Evolutionary conservation across 306 rosid genomes (phyloP), one percentile per base, ranked within the genome.

Genomic region (Sophora flavescens): DNA sequence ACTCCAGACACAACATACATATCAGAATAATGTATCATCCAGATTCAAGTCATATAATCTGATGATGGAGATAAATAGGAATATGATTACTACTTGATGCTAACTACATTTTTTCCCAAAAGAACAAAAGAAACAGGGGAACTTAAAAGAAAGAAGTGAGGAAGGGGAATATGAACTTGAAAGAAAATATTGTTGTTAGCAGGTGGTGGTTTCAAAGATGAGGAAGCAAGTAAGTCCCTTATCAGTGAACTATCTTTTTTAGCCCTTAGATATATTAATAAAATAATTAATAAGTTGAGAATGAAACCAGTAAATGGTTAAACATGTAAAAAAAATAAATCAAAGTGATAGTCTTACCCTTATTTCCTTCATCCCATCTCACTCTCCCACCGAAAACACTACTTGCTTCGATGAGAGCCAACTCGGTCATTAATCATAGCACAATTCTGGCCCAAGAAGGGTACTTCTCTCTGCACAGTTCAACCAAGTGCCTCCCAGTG

Each of bases 381-480:
- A 22, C 22, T 1, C 22, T 1, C 22, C 22, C 22, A 22, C 22
- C 22, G 22, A 22, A 22, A 22, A 22, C 22, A 22, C 0, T 22
- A 22, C 22, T 22, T 22, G 22, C 22, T 22, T 22, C 99, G 77
- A 95, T 92, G n/a, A 95, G 76, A 63, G 99, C 99, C 1, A 95
- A 35, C 85, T 95, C 99, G 2, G 97, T 92, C 99, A 95, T 95
- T 30, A 92, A 78, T 97, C 99, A 95, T 7, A 95, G 83, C 73
- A 89, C 84, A 80, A 84, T 41, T 65, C 89, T 80, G 8, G 99
- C 97, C 99, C 99, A 95, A 0, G 50, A 44, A 10, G 99, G 97
- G 68, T 95, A 92, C 92, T 95, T 97, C 30, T 92, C 97, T 52
- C 99, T 82, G 58, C 99, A 95, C 0, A 89, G 88, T 78, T 95